phyloP scores from a whole-genome alignment of 2,329 filamentous ascomycete species.

The Pseudogymnoascus sp. region DNA sequence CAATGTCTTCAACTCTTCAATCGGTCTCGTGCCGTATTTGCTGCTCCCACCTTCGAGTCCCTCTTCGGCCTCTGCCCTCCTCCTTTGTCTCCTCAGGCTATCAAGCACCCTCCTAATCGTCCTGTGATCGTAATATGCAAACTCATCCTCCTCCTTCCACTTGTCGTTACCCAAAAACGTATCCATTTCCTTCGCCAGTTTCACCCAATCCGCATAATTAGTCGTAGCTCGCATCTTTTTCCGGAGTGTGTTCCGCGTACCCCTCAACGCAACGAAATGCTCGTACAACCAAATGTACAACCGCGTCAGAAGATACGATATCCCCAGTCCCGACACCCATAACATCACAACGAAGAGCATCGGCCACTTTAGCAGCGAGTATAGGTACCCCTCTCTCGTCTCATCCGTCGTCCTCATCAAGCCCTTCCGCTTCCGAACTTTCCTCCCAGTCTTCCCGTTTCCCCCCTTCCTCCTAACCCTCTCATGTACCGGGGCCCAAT shows the following conservation, averaged over 20 bases:
- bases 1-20: slow-evolving; percentile 68
- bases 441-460: slow-evolving; percentile 31
- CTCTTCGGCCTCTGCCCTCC: slow-evolving; percentile 47
- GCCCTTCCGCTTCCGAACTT: slow-evolving; percentile 35
- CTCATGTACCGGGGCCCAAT: slow-evolving; percentile 86
- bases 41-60: slow-evolving; percentile 30
- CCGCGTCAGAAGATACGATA: slow-evolving; percentile 70
- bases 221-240: slow-evolving; percentile 60
- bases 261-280: slow-evolving; percentile 82
- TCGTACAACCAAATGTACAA: slow-evolving; percentile 91
- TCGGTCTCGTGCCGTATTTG: slow-evolving; percentile 38
- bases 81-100: slow-evolving; percentile 59
- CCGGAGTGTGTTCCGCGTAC: slow-evolving; percentile 62
- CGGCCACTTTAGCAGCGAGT: slow-evolving; percentile 85
- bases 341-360: slow-evolving; percentile 69
- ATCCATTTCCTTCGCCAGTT: slow-evolving; percentile 71
- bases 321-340: slow-evolving; percentile 68
- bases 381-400: slow-evolving; percentile 87
- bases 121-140: slow-evolving; percentile 78
- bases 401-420: slow-evolving; percentile 65
- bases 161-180: slow-evolving; percentile 67
- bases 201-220: slow-evolving; percentile 76
- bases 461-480: slow-evolving; percentile 39
- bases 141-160: slow-evolving; percentile 72
- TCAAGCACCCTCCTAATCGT: slow-evolving; percentile 70